Base-by-base conservation (phyloP, 768 basidiomycete species). In the Sarcomyxa edulis region DNA sequence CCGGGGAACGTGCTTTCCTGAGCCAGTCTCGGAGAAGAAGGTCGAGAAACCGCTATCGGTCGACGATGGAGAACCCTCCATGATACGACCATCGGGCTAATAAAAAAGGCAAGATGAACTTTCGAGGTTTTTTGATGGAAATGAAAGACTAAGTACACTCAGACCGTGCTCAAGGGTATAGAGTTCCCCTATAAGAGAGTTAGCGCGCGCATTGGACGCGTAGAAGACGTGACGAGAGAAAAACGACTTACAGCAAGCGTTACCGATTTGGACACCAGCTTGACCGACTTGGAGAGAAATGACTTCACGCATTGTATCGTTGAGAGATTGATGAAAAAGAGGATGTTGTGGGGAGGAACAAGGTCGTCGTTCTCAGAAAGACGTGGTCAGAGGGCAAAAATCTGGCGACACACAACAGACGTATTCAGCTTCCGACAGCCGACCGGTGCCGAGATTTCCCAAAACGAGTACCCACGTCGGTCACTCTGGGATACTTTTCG, bases 141-240 rank as follows among this genome's bases (percentile, higher is more conserved):
- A 23, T 28, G 12, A 32, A 41, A 16, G 28, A n/a, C 25, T 20
- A 12, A 73, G 88, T 60, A 95, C 94, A 65, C 81, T 89, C 43
- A 99, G 72, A 52, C 95, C 95, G 58, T 97, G 95, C 66, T 99
- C 95, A 55, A 97, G 75, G 50, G 93, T 96, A 72, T 98, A 99
- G 46, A 97, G 81, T 65, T 96, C 94, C 94, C 89, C 88, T 91
- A 56, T 54, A 46, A 45, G 46, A 35, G 22, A 43, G 42, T 46
- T 49, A 45, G 56, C 45, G 42, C 52, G 50, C 48, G 49, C 39
- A 39, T 47, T 47, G 46, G 39, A 40, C 45, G 42, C 22, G 42
- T 47, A 35, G 33, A 29, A 30, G 33, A 28, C 36, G 37, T 11
- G 45, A 39, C 32, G 42, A 42, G 32, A 42, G 25, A 35, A 27